These are phyloP conservation scores for Wickerhamiella bombiphila DNA, from an alignment of 805 yeast species.

Conservation along the genomic window DNA sequence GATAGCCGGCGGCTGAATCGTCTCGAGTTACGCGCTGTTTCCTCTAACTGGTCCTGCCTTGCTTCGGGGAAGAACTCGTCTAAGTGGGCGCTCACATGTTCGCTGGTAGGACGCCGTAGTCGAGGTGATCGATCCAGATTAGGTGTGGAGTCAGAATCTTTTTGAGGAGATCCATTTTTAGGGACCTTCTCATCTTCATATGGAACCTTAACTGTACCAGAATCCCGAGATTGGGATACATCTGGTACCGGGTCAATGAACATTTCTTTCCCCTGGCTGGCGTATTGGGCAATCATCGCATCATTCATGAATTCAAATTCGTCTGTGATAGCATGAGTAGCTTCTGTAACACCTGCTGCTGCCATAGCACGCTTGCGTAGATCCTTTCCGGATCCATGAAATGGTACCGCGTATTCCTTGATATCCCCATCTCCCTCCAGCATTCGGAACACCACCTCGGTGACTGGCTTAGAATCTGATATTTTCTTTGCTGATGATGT, in stretches of 20 bases:
- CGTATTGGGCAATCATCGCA: not conserved
- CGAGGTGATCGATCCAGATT: too few species aligned
- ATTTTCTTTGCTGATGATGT: too few species aligned
- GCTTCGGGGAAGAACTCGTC: slow-evolving; percentile 88
- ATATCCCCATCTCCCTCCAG: not conserved
- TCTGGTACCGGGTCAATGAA: not conserved
- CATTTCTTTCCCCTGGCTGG: not conserved
- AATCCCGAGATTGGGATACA: not conserved
- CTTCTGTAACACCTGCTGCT: slow-evolving; percentile 2
- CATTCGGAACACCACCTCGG: not conserved
- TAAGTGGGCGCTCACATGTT: slow-evolving; percentile 73
- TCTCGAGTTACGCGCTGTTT: slow-evolving; percentile 72
- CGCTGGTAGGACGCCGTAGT: slow-evolving; percentile 78
- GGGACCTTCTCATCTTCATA: not conserved
- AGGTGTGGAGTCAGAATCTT: not conserved
- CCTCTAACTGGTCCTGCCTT: slow-evolving; percentile 51
- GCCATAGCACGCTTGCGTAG: not conserved
- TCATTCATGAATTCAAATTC: slow-evolving; percentile 34
- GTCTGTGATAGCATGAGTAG: slow-evolving; percentile 32
- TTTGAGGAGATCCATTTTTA: not conserved
- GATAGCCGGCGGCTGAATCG: slow-evolving; percentile 58
- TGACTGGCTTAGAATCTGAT: too few species aligned
- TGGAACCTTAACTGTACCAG: not conserved
- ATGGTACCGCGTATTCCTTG: not conserved
- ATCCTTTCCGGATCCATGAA: not conserved